These are phyloP conservation scores for Fraxinus albicans DNA, from an alignment of 305 asterid species.

Conservation along the genomic window DNA sequence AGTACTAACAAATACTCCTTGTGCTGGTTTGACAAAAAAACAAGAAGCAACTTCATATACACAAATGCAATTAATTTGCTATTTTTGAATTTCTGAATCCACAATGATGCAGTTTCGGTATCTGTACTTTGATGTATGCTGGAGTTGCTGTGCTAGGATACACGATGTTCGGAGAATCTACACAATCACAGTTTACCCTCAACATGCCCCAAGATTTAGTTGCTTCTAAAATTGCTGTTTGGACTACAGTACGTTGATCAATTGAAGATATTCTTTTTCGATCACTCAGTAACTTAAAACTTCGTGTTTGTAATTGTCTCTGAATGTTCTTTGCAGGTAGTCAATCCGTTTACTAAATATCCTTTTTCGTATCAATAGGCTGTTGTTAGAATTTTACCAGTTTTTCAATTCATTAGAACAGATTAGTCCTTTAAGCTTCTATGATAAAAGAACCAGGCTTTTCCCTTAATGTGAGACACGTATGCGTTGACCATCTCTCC, in stretches of 20 bases:
- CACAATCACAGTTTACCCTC: constrained; percentile 84
- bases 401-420: not conserved
- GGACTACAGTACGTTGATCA: constrained; percentile 78
- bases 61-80: not conserved
- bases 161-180: constrained; percentile 75
- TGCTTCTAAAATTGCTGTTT: constrained; percentile 79
- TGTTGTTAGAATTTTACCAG: not conserved
- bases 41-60: not conserved
- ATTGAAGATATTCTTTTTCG: not conserved
- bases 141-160: constrained; percentile 83
- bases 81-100: not conserved
- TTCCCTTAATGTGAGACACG: constrained; percentile 48
- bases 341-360: constrained; percentile 94
- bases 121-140: constrained; percentile 69
- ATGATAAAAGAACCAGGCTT: not conserved
- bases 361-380: constrained; percentile 39
- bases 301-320: constrained; percentile 11
- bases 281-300: not conserved
- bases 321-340: constrained; percentile 57
- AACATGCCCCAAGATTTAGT: constrained; percentile 75
- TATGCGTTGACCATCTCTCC: constrained; percentile 91
- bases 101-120: constrained; percentile 54
- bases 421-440: not conserved
- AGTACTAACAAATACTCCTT: not conserved
- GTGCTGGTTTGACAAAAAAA: not conserved